These are phyloP conservation scores for Fusarium subglutinans DNA, from an alignment of 2,329 filamentous ascomycete genomes.

Conservation along the genomic window DNA sequence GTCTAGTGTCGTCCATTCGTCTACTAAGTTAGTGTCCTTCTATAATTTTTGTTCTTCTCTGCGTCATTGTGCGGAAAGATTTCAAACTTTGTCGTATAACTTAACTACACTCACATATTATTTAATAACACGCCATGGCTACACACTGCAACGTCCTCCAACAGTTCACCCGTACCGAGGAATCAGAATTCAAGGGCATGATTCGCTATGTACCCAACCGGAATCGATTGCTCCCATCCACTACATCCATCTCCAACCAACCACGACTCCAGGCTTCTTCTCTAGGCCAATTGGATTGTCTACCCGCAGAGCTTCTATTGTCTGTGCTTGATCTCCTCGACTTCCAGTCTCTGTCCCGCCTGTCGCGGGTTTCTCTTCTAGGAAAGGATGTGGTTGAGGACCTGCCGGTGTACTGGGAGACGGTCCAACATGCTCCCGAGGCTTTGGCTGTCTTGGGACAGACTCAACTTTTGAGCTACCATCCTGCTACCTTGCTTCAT, in stretches of 20 bases:
- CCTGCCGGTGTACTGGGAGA: constrained; percentile 52
- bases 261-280: constrained; percentile 23
- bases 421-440: constrained; percentile 52
- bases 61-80: neutral
- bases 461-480: constrained; percentile 35
- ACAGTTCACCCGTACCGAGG: constrained; percentile 27
- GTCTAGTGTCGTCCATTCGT: constrained; percentile 21
- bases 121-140: constrained; percentile 3
- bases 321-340: constrained; percentile 42
- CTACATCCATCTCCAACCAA: constrained; percentile 7
- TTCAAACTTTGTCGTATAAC: neutral
- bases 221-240: constrained; percentile 14
- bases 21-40: constrained; percentile 12
- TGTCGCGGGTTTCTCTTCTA: constrained; percentile 39
- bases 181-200: constrained; percentile 35
- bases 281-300: constrained; percentile 39
- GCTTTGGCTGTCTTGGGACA: constrained; percentile 39
- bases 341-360: constrained; percentile 42
- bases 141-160: constrained; percentile 8
- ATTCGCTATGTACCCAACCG: constrained; percentile 18
- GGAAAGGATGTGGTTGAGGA: constrained; percentile 40
- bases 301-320: constrained; percentile 41
- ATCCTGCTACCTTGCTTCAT: constrained; percentile 36
- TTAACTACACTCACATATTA: neutral
- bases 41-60: constrained; percentile 10